A percentile compares a stretch with the other conserved stretches of the same genome.
phyloP scores from a whole-genome alignment of 257 asterid genomes.

The Oldenlandia corymbosa region DNA sequence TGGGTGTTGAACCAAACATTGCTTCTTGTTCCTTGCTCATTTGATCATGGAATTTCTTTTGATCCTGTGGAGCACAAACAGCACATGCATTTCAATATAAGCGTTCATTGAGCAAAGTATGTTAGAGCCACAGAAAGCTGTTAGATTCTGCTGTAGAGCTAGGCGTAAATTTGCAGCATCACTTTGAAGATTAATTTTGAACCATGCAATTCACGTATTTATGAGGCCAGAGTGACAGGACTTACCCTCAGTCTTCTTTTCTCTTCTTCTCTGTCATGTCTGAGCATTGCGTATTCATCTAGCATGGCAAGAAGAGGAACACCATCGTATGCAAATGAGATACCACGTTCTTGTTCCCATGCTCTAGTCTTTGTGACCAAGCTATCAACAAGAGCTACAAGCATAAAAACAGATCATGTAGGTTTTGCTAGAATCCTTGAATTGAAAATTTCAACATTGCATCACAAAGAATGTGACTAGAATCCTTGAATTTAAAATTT shows the following conservation, averaged over 20 bases:
- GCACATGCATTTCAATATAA: neutral
- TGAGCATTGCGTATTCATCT: slow-evolving; percentile 89
- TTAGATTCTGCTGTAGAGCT: neutral
- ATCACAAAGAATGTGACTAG: neutral
- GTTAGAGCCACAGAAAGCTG: too few relatives aligned
- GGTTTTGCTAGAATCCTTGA: neutral
- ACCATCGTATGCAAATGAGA: slow-evolving; percentile 81
- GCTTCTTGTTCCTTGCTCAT: slow-evolving; percentile 62
- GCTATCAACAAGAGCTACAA: slow-evolving; percentile 83
- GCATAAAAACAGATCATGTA: slow-evolving; percentile 4
- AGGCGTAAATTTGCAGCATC: neutral
- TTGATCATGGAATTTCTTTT: slow-evolving; percentile 69
- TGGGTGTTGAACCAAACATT: slow-evolving; percentile 65
- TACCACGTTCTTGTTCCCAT: slow-evolving; percentile 88
- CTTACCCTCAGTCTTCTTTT: slow-evolving; percentile 91
- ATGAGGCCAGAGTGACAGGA: neutral
- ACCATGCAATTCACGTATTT: neutral
- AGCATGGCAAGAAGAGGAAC: slow-evolving; percentile 99
- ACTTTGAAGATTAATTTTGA: neutral
- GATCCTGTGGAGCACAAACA: slow-evolving; percentile 44
- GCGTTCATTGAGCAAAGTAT: too few relatives aligned
- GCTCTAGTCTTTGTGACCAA: slow-evolving; percentile 79
- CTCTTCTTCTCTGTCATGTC: slow-evolving; percentile 97
- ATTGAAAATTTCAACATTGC: too few relatives aligned
- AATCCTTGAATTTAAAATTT: too few relatives aligned